A percentile compares a stretch with the other conserved stretches of the same genome.
Evolutionary conservation across 176 grass and related monocot species (phyloP).

Genomic region (Poa pratensis): DNA sequence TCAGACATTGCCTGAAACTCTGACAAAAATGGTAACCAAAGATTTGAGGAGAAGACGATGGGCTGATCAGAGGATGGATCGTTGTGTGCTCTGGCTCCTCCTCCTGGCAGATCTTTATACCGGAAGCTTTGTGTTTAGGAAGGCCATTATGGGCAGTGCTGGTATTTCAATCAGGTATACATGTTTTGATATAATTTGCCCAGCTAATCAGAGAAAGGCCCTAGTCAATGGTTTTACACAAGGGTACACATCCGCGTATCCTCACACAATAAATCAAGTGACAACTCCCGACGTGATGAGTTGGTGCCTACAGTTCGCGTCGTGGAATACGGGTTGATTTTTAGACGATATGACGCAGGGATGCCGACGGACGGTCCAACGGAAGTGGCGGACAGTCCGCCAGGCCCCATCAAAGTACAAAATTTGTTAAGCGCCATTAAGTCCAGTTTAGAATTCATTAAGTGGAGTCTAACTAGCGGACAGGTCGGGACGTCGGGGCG

Average conservation of each 20-base stretch:
- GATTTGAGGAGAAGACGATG: not conserved
- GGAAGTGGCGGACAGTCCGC: too few species aligned
- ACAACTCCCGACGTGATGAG: slow-evolving; percentile 22
- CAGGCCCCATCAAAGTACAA: too few species aligned
- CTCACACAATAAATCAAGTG: slow-evolving; percentile 1
- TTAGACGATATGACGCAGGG: not conserved
- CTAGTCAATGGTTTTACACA: slow-evolving; percentile 37
- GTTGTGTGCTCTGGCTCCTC: slow-evolving; percentile 24
- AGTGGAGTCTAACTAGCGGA: too few species aligned
- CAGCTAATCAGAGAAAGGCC: slow-evolving; percentile 16
- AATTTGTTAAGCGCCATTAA: too few species aligned
- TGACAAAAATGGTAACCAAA: not conserved
- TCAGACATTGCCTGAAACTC: slow-evolving; percentile 44
- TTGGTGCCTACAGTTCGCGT: not conserved
- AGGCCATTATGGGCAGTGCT: slow-evolving; percentile 43
- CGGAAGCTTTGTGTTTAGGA: slow-evolving; percentile 23
- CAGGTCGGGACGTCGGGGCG: too few species aligned
- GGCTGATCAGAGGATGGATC: not conserved
- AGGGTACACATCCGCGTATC: slow-evolving; percentile 20
- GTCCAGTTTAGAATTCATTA: too few species aligned
- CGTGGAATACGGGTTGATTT: slow-evolving; percentile 42
- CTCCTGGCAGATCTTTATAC: slow-evolving; percentile 59
- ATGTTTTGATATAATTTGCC: not conserved
- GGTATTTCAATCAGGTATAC: not conserved
- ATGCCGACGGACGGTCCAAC: too few species aligned